These are phyloP conservation scores for Bertia moriformis DNA, from an alignment of 2,329 filamentous ascomycete genomes.

Conservation along the genomic window DNA sequence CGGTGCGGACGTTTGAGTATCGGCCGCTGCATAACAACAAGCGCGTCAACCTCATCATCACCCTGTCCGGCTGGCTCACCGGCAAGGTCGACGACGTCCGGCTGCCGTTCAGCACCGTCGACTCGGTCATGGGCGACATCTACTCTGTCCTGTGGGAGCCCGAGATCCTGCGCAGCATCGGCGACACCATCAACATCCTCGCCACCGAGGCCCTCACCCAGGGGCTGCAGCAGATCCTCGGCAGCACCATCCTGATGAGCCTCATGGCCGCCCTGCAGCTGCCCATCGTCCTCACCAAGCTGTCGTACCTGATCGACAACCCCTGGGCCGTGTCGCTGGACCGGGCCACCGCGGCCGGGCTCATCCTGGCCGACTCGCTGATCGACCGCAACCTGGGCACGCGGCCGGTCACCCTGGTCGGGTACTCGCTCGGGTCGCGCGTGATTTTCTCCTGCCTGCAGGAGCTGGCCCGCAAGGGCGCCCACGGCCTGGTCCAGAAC, in stretches of 20 bases:
- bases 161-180: slow-evolving; percentile 94
- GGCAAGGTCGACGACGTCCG: slow-evolving; percentile 95
- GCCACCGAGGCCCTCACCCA: slow-evolving; percentile 95
- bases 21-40: slow-evolving; percentile 96
- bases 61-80: slow-evolving; percentile 94
- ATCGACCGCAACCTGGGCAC: slow-evolving; percentile 84
- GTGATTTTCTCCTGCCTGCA: slow-evolving; percentile 85
- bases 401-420: slow-evolving; percentile 80
- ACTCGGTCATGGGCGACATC: slow-evolving; percentile 96
- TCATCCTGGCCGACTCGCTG: slow-evolving; percentile 87
- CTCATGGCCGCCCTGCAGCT: slow-evolving; percentile 87
- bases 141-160: slow-evolving; percentile 97
- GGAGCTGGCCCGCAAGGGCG: slow-evolving; percentile 72
- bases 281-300: slow-evolving; percentile 83
- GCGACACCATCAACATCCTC: slow-evolving; percentile 94
- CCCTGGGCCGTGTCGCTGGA: slow-evolving; percentile 93
- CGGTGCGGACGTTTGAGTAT: slow-evolving; percentile 94
- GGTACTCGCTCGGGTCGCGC: slow-evolving; percentile 85
- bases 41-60: slow-evolving; percentile 85
- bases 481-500: slow-evolving; percentile 79
- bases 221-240: slow-evolving; percentile 87
- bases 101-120: slow-evolving; percentile 86
- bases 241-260: slow-evolving; percentile 72
- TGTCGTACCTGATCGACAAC: slow-evolving; percentile 94
- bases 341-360: slow-evolving; percentile 71